phyloP scores from a whole-genome alignment of 495 filamentous ascomycete species.

The Xylaria intraflava region DNA sequence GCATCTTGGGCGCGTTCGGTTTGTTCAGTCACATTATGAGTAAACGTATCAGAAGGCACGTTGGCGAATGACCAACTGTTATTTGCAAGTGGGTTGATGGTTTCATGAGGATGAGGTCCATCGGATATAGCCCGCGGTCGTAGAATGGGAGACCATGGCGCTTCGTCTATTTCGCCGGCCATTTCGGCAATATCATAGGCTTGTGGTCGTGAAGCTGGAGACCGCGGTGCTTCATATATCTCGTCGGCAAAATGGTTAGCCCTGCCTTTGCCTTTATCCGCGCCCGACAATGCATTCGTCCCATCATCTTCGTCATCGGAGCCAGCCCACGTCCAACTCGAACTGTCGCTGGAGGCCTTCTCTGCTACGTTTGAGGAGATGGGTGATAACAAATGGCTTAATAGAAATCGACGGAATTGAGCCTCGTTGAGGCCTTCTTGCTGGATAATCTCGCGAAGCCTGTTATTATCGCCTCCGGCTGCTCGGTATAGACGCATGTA shows the following conservation, averaged over 20 bases:
- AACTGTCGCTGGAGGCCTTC: constrained; percentile 20
- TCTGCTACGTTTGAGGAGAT: constrained; percentile 16
- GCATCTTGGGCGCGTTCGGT: not conserved
- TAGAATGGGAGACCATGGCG: not conserved
- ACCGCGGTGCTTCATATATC: not conserved
- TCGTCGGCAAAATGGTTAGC: constrained; percentile 5
- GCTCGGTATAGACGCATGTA: constrained; percentile 47
- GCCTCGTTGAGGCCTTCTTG: constrained; percentile 40
- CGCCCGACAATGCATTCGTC: constrained; percentile 5
- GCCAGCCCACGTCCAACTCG: constrained; percentile 28
- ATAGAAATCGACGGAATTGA: constrained; percentile 9
- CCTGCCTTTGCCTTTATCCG: constrained; percentile 35
- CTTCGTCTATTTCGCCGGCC: not conserved
- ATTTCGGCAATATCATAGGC: no score
- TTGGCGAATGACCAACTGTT: constrained; percentile 45
- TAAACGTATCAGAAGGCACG: constrained; percentile 19
- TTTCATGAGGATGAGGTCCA: constrained; percentile 31
- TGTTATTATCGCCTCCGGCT: constrained; percentile 52
- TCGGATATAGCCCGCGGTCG: constrained; percentile 39
- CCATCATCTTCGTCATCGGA: constrained; percentile 25
- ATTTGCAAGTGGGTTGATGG: constrained; percentile 38
- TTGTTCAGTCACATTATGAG: not conserved
- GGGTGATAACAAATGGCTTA: constrained; percentile 4
- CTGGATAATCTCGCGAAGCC: constrained; percentile 55
- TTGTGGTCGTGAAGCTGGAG: constrained; percentile 15